A percentile compares a stretch with the other conserved stretches of the same genome.
These are phyloP conservation scores for Rhodamnia argentea DNA, from an alignment of 345 rosid genomes.

Conservation along the genomic window DNA sequence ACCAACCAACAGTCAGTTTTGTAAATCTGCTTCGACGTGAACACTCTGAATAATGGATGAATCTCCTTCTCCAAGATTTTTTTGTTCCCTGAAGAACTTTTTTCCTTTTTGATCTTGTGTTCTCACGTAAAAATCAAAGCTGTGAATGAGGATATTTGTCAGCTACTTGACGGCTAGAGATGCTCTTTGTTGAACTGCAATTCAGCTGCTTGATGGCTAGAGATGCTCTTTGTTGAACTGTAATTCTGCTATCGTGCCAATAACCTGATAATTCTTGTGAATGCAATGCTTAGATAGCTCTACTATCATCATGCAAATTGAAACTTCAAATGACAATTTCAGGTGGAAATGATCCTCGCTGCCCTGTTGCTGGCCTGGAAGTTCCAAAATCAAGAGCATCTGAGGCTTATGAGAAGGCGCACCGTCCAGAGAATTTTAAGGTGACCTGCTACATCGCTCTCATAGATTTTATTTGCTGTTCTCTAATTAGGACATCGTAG, in stretches of 20 bases:
- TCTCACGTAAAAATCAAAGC: background rate
- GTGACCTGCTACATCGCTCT: background rate
- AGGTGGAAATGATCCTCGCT: conserved; percentile 80
- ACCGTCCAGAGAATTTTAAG: conserved; percentile 39
- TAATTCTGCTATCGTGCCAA: background rate
- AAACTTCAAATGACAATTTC: background rate
- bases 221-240: background rate
- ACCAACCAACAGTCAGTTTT: background rate
- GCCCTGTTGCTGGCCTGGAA: conserved; percentile 62
- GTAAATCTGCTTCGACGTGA: background rate
- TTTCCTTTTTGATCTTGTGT: background rate
- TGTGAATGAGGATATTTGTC: background rate
- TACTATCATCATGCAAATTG: background rate
- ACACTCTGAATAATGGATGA: background rate
- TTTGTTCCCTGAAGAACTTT: background rate
- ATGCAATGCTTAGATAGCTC: background rate
- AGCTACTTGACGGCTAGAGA: fast-evolving
- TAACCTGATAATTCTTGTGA: background rate
- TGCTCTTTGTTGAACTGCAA: too few species aligned
- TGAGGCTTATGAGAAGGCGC: conserved; percentile 34
- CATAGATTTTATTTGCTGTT: background rate
- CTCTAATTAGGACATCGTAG: background rate
- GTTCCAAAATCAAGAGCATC: conserved; percentile 29
- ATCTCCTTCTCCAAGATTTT: background rate
- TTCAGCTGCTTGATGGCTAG: background rate